phyloP scores from a whole-genome alignment of 2,329 filamentous ascomycete genomes.

The Cercospora zeae-maydis region DNA sequence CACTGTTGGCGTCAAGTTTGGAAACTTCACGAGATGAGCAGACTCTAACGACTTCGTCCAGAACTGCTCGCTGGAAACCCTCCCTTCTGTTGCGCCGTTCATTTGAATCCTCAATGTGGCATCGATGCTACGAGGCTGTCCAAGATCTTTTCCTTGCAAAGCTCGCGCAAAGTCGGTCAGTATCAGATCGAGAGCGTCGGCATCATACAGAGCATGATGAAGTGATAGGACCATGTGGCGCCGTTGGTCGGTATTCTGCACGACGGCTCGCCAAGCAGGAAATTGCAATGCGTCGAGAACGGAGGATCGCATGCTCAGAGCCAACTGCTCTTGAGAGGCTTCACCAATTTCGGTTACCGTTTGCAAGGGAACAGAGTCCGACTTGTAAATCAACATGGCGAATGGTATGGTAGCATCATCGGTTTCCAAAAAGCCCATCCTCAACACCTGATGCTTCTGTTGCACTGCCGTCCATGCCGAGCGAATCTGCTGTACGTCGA shows the following conservation, averaged over 20 bases:
- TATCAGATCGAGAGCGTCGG: constrained; percentile 65
- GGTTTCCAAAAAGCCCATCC: constrained; percentile 67
- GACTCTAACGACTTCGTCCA: constrained; percentile 55
- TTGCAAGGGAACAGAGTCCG: constrained; percentile 16
- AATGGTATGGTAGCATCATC: constrained; percentile 62
- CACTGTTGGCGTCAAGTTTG: constrained; percentile 65
- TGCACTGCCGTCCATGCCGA: constrained; percentile 59
- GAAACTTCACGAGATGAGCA: constrained; percentile 62
- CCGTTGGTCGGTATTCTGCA: constrained; percentile 39
- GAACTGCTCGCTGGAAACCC: constrained; percentile 43
- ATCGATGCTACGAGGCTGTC: constrained; percentile 38
- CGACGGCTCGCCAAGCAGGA: constrained; percentile 61
- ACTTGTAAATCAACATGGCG: constrained; percentile 66
- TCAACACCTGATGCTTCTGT: constrained; percentile 64
- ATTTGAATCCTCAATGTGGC: constrained; percentile 43
- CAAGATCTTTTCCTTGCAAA: constrained; percentile 36
- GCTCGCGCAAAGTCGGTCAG: constrained; percentile 55
- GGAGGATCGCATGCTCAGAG: constrained; percentile 9
- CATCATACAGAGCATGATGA: constrained; percentile 85
- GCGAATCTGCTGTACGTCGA: constrained; percentile 45
- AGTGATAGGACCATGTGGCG: constrained; percentile 51
- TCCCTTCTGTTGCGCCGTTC: constrained; percentile 8
- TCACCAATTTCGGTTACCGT: not conserved
- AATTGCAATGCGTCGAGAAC: constrained; percentile 48
- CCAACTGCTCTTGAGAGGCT: not conserved